Evolutionary conservation across 345 rosid species (phyloP), one percentile per base, ranked within the genome.

Genomic region (Alliaria petiolata): DNA sequence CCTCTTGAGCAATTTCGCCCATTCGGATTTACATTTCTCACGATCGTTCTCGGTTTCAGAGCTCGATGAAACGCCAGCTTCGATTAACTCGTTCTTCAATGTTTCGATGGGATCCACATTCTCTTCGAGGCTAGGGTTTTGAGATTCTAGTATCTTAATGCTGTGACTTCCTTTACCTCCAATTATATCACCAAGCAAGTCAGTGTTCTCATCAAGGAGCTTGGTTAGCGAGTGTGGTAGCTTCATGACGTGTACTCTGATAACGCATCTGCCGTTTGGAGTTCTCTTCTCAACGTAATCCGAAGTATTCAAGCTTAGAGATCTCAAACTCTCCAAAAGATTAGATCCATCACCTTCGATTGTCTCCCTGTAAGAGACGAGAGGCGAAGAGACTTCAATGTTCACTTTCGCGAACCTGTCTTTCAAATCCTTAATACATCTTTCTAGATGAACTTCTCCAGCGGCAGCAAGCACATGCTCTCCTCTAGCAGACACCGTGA

Each of bases 391-490:
- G 75, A 91, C 95, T 75, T 87, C 91, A 46, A 91, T 68, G 61
- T 86, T 82, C 55, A 93, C 92, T 82, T 85, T 93, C 1, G 97
- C 96, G 74, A 93, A 91, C 78, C 97, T 85, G 40, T 93, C 98
- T 79, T 75, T 89, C 81, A 93, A 81, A 83, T 93, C 96, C 77
- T 91, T 91, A 16, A 86, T 67, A 69, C 97, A 91, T 81, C 97
- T 86, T 79, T 93, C 99, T 4, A 93, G 78, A 79, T 93, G 99
- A 77, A 93, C 96, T 71, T 93, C 97, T 49, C 98, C 97, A 5
- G 95, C 98, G 73, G 96, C 97, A 68, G 95, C 87, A 67, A 93
- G 88, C 57, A 93, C 97, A 46, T 91, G 89, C 62, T 93, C 98
- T 66, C 97, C 97, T 80, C 93, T 83, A 67, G 93, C 84, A 62